A percentile compares a stretch with the other conserved stretches of the same genome.
Conservation (phyloP, 129 eudicot genomes). For the Silybum marianum region DNA sequence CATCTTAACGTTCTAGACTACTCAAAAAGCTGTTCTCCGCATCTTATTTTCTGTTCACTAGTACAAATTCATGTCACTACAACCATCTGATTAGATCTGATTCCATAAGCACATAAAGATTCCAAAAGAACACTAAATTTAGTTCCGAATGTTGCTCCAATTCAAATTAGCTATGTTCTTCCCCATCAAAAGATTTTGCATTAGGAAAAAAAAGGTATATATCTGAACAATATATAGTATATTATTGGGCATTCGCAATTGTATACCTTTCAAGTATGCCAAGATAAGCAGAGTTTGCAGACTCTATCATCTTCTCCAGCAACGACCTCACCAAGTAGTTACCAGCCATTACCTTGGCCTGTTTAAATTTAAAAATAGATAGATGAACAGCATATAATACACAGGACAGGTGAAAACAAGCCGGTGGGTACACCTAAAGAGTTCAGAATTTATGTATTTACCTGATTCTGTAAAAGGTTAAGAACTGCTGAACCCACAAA, state of each 20-base stretch:
- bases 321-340: constrained; percentile 90
- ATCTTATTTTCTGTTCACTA: not conserved
- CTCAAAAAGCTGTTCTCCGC: not conserved
- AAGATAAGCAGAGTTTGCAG: constrained; percentile 94
- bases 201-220: not conserved
- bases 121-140: constrained; percentile 8
- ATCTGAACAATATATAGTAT: not conserved
- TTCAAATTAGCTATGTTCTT: not conserved
- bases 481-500: constrained; percentile 85
- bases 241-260: not conserved
- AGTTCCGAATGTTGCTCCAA: not conserved
- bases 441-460: constrained; percentile 20
- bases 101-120: not conserved
- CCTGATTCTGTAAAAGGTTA: constrained; percentile 96
- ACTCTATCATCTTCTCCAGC: constrained; percentile 91
- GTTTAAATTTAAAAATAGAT: constrained; percentile 10
- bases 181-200: not conserved
- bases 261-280: constrained; percentile 90
- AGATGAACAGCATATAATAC: constrained; percentile 4
- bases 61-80: not conserved
- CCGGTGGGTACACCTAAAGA: not conserved
- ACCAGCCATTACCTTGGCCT: constrained; percentile 98
- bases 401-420: constrained; percentile 3
- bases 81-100: not conserved
- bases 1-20: not conserved